phyloP scores from a whole-genome alignment of 805 yeast species.

The Blastobotrys mokoenaii region DNA sequence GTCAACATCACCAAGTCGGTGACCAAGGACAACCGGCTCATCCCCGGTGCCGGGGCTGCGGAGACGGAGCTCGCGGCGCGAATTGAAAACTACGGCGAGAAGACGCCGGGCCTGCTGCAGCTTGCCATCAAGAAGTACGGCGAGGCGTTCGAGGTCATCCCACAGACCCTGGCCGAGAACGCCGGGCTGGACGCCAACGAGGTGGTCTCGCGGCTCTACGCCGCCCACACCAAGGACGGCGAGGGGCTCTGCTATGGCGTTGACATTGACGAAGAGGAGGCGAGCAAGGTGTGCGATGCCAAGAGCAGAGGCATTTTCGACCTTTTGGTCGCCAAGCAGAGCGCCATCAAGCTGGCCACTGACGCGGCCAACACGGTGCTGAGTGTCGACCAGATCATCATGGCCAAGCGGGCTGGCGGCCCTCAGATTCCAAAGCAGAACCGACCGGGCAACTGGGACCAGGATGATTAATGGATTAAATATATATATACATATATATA shows the following conservation, averaged over 20 bases:
- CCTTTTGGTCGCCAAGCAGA: conserved; percentile 66
- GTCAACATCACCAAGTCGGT: conserved; percentile 86
- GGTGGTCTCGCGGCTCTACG: conserved; percentile 79
- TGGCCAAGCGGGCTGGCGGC: conserved; percentile 99
- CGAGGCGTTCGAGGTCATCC: conserved; percentile 88
- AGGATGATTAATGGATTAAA: conserved; percentile 52
- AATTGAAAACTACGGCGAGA: conserved; percentile 80
- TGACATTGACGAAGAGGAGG: conserved; percentile 55
- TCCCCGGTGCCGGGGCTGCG: conserved; percentile 95
- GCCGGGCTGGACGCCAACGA: conserved; percentile 89
- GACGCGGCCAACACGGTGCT: conserved; percentile 89
- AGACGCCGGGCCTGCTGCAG: conserved; percentile 86
- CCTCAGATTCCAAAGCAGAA: conserved; percentile 84
- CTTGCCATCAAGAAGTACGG: conserved; percentile 92
- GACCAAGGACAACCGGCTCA: conserved; percentile 67
- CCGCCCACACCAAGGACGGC: conserved; percentile 61
- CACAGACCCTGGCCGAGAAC: conserved; percentile 88
- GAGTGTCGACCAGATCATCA: conserved; percentile 92
- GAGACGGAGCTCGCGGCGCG: conserved; percentile 81
- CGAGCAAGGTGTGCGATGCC: conserved; percentile 62
- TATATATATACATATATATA: not conserved
- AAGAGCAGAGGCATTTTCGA: conserved; percentile 65
- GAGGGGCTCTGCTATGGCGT: conserved; percentile 42
- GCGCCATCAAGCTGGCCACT: conserved; percentile 88
- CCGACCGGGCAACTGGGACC: conserved; percentile 94